Evolutionary conservation across 2,329 filamentous ascomycete genomes (phyloP), one percentile per base, ranked within the genome.

Genomic region (Aspergillus sclerotialis): DNA sequence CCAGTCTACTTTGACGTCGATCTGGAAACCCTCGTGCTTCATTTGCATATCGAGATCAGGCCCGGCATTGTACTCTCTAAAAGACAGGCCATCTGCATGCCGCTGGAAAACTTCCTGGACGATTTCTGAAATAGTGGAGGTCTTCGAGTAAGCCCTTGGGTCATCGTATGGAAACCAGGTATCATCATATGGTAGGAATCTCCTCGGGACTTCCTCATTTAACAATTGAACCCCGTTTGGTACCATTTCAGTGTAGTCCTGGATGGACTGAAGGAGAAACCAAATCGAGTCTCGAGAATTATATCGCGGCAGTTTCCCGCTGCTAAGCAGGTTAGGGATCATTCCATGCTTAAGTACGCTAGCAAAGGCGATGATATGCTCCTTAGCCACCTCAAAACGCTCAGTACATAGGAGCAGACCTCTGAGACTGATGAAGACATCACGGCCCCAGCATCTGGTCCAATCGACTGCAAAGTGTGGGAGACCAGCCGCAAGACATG

Each of bases 331-430:
- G 53, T 98, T 98, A 10, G 92, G 92, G 37, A 98, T 89, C 88
- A 96, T 94, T 32, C 92, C 92, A 51, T 98, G 92, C 69, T 98
- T 98, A 47, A 98, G 68, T 8, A 98, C 89, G 56, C 88, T 94
- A 2, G 85, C 89, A 64, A 98, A 98, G 7, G 89, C 90, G 40
- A 87, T 69, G 38, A 98, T 94, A 53, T 98, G 93, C 58, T 96
- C 88, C 53, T 79, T 89, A 6, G 92, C 92, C 56, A 95, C 89
- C 2, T 75, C 77, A 50, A 84, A 94, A 7, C 92, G 81, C 2
- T 88, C 87, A 8, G 90, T 96, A 26, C 85, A 88, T 23, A 98
- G 76, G 47, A 85, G 86, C n/a, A 98, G 71, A 28, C 92, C 92
- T 32, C 92, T 82, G 26, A 94, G 76, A 10, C 92, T 92, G 44